Conservation (phyloP, 441 rosid species). For the Corymbia calophylla region DNA sequence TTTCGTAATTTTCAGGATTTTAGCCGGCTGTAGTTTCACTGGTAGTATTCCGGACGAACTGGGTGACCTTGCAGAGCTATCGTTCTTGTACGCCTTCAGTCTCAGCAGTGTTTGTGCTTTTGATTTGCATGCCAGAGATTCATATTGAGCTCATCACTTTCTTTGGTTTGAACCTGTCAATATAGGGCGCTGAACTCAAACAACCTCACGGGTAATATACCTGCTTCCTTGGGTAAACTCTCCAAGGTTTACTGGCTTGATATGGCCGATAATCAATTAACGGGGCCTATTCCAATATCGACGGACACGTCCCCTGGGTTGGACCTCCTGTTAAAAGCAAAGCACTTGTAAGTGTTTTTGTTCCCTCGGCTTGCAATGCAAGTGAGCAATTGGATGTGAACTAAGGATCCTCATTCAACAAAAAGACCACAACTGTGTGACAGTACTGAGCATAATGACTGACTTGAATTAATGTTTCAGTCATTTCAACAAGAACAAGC, state of each 20-base stretch:
- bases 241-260: slow-evolving; percentile 89
- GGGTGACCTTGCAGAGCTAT: slow-evolving; percentile 68
- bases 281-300: slow-evolving; percentile 81
- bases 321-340: slow-evolving; percentile 71
- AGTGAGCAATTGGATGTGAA: neutral
- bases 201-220: slow-evolving; percentile 73
- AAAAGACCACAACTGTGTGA: neutral
- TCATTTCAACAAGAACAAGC: slow-evolving; percentile 93
- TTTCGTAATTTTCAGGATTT: slow-evolving; percentile 47
- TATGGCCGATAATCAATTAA: slow-evolving; percentile 80
- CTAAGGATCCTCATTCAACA: neutral
- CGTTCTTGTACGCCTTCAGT: slow-evolving; percentile 53
- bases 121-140: neutral
- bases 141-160: neutral
- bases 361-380: neutral
- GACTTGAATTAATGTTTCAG: slow-evolving; percentile 25
- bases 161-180: neutral
- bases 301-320: slow-evolving; percentile 53
- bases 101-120: neutral
- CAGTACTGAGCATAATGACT: neutral
- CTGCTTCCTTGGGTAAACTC: slow-evolving; percentile 75
- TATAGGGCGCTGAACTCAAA: slow-evolving; percentile 87
- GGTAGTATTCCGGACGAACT: slow-evolving; percentile 75
- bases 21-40: slow-evolving; percentile 81
- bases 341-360: slow-evolving; percentile 72